Conservation (phyloP, 495 filamentous ascomycete species). For the Pyrenula aspistea region DNA sequence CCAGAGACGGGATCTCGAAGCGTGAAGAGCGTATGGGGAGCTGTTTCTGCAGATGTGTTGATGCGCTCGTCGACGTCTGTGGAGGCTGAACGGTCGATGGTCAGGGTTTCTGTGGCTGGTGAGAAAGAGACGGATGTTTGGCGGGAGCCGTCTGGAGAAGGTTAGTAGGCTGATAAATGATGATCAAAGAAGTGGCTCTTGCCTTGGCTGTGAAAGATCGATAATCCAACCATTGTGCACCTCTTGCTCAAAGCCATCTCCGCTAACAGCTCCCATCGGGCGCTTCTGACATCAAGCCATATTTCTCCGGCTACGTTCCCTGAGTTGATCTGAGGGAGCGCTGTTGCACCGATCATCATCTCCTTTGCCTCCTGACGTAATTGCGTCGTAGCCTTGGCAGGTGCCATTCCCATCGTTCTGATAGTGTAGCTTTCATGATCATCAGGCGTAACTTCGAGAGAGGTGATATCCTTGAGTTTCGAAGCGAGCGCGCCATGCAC, state of each 20-base stretch:
- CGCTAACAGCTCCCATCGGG: constrained; percentile 21
- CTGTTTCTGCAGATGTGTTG: constrained; percentile 19
- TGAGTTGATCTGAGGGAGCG: background rate
- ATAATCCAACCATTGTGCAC: constrained; percentile 18
- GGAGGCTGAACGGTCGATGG: constrained; percentile 17
- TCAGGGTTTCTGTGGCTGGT: constrained; percentile 19
- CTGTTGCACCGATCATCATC: background rate
- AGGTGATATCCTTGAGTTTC: constrained; percentile 19
- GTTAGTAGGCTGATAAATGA: background rate
- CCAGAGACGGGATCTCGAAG: constrained; percentile 6
- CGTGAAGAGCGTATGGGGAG: constrained; percentile 27
- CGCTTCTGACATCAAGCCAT: constrained; percentile 8
- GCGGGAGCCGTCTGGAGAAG: constrained; percentile 6
- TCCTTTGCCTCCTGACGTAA: constrained; percentile 12
- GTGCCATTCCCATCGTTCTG: constrained; percentile 21
- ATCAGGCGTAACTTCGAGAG: constrained; percentile 14
- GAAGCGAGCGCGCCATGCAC: constrained; percentile 21
- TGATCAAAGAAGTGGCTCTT: constrained; percentile 3
- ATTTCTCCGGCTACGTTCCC: background rate
- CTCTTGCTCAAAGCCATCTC: constrained; percentile 15
- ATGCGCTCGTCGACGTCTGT: constrained; percentile 8
- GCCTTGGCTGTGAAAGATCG: constrained; percentile 17
- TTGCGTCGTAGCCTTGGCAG: constrained; percentile 15
- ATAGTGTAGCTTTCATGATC: constrained; percentile 14
- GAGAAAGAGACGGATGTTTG: constrained; percentile 19